These are phyloP conservation scores for Globisporangium alternatum DNA, from an alignment of 352 stramenopile species.

Conservation along the genomic window DNA sequence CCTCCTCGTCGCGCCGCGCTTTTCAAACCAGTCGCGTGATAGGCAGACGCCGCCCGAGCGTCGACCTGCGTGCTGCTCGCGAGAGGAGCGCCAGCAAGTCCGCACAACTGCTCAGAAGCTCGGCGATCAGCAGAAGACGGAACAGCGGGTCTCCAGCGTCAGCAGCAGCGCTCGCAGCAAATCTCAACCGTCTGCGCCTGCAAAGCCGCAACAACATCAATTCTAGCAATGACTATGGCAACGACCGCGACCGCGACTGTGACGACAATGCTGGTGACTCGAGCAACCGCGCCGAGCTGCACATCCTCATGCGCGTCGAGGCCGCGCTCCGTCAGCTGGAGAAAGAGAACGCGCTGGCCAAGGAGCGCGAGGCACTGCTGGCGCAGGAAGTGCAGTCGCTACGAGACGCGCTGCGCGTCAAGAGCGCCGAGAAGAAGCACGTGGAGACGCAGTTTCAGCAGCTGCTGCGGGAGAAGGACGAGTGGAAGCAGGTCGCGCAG, in stretches of 20 bases:
- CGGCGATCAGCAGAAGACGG: neutral
- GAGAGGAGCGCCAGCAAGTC: neutral
- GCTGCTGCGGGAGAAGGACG: constrained; percentile 41
- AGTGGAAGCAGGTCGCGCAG: constrained; percentile 55
- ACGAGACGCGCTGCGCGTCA: constrained; percentile 47
- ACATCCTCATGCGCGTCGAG: constrained; percentile 73
- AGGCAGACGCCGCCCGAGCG: constrained; percentile 1
- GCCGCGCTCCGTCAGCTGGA: constrained; percentile 66
- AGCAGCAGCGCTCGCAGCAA: constrained; percentile 9
- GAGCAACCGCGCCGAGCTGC: constrained; percentile 39
- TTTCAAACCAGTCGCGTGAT: neutral
- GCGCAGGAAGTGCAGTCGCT: constrained; percentile 53
- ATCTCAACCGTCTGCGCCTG: constrained; percentile 11
- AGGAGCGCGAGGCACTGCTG: constrained; percentile 47
- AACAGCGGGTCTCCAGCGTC: neutral
- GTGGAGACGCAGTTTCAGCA: constrained; percentile 40
- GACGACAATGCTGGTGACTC: constrained; percentile 21
- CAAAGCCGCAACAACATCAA: constrained; percentile 1
- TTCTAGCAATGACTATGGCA: neutral
- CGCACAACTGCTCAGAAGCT: neutral
- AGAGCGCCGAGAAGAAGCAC: constrained; percentile 56
- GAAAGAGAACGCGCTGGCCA: constrained; percentile 52
- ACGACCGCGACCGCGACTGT: constrained; percentile 7
- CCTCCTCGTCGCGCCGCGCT: neutral
- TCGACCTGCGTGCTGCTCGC: neutral